Percentiles rank a stretch among this genome's conserved stretches.
phyloP scores from a whole-genome alignment of 176 grass and related monocot species.

The Triticum urartu region DNA sequence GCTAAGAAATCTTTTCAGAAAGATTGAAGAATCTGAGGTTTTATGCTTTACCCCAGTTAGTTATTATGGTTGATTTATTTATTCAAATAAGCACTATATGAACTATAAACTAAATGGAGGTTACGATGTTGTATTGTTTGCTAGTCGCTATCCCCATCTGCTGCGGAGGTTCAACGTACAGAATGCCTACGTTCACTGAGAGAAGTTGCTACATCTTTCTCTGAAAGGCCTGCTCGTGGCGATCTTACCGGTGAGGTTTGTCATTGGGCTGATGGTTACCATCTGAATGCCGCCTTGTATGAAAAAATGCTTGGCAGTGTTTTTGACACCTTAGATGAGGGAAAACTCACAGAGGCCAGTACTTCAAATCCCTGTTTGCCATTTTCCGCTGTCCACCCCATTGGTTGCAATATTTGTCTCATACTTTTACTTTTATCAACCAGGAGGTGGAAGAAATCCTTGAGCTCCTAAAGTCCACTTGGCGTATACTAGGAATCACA shows the following conservation, averaged over 20 bases:
- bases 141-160: constrained; percentile 70
- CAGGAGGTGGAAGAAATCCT: constrained; percentile 99
- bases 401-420: constrained; percentile 26
- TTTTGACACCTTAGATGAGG: constrained; percentile 95
- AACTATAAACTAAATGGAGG: constrained; percentile 2
- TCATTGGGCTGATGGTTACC: constrained; percentile 98
- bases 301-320: constrained; percentile 91
- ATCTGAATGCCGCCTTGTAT: constrained; percentile 87
- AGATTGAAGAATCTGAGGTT: constrained; percentile 99
- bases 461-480: constrained; percentile 90
- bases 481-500: constrained; percentile 88
- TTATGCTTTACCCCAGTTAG: constrained; percentile 23
- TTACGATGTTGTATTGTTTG: constrained; percentile 31
- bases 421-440: constrained; percentile 36
- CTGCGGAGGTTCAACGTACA: constrained; percentile 83
- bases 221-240: constrained; percentile 85
- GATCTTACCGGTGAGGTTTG: constrained; percentile 97
- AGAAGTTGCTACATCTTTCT: constrained; percentile 73
- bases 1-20: constrained; percentile 78
- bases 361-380: constrained; percentile 23
- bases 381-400: not conserved
- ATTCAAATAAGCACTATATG: constrained; percentile 6
- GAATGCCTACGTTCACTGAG: constrained; percentile 79
- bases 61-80: constrained; percentile 23
- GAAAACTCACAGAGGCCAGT: constrained; percentile 86